Evolutionary conservation across 2,329 filamentous ascomycete species (phyloP).

Genomic region (Pestalotiopsis sp.): DNA sequence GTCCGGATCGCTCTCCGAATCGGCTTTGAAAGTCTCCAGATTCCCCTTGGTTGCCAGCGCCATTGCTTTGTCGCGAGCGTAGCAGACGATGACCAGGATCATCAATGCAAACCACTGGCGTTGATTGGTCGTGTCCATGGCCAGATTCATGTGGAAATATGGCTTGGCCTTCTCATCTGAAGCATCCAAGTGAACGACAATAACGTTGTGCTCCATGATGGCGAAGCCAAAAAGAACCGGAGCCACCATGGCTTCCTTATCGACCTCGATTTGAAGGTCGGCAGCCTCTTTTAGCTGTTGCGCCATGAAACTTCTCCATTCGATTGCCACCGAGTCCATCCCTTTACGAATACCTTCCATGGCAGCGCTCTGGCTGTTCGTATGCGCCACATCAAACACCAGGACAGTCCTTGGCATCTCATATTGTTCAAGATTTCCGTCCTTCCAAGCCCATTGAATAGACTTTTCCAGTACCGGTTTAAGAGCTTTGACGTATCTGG

Average conservation of each 20-base stretch:
- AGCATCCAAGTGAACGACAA: conserved; percentile 33
- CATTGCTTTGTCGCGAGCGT: conserved; percentile 31
- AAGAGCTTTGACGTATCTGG: conserved; percentile 24
- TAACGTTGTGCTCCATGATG: conserved; percentile 31
- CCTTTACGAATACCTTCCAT: conserved; percentile 17
- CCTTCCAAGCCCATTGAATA: conserved; percentile 28
- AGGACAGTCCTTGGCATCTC: conserved; percentile 24
- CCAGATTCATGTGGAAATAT: conserved; percentile 24
- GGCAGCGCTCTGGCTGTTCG: not conserved
- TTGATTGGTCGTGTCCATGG: conserved; percentile 32
- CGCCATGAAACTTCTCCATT: conserved; percentile 22
- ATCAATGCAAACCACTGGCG: conserved; percentile 35
- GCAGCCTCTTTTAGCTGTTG: conserved; percentile 7
- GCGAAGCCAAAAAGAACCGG: conserved; percentile 33
- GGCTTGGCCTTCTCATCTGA: conserved; percentile 22
- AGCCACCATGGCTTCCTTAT: conserved; percentile 11
- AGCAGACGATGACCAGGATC: conserved; percentile 34
- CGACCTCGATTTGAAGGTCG: not conserved
- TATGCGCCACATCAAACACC: conserved; percentile 23
- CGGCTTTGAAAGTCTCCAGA: not conserved
- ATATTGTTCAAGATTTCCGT: conserved; percentile 25
- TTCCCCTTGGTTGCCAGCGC: conserved; percentile 5
- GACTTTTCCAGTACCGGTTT: conserved; percentile 22
- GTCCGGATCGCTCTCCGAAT: conserved; percentile 17
- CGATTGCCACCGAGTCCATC: conserved; percentile 22